These are phyloP conservation scores for Berkeleyomyces basicola DNA, from an alignment of 2,329 filamentous ascomycete species.

Conservation along the genomic window DNA sequence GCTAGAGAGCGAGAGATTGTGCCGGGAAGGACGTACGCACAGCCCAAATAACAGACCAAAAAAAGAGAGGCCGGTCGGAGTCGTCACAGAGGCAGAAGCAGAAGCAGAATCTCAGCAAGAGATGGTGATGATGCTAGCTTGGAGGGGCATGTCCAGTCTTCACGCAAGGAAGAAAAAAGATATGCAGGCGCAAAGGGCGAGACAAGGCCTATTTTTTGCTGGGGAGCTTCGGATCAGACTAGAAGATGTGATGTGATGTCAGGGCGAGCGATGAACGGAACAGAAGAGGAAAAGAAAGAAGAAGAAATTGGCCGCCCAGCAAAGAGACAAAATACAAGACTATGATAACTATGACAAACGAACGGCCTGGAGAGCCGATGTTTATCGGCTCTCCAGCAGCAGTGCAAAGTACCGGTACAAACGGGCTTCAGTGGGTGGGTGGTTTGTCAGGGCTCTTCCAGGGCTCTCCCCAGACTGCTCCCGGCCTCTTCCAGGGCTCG, in stretches of 20 bases:
- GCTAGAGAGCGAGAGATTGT: no score
- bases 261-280: not conserved
- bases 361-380: not conserved
- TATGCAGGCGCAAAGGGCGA: conserved; percentile 3
- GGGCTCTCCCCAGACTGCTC: no score
- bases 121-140: not conserved
- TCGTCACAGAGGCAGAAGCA: not conserved
- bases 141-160: not conserved
- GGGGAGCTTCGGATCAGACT: not conserved
- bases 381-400: not conserved
- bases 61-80: not conserved
- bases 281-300: not conserved
- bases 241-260: not conserved
- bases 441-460: no score
- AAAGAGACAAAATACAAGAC: not conserved
- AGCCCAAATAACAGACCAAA: not conserved
- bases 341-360: conserved; percentile 4
- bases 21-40: no score
- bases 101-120: not conserved
- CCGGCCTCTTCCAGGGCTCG: no score
- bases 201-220: conserved; percentile 2
- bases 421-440: no score
- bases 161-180: not conserved
- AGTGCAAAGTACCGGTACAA: not conserved
- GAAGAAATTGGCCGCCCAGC: not conserved